Conservation (phyloP, 2,329 filamentous ascomycete genomes). For the Pseudocercospora fuligena region DNA sequence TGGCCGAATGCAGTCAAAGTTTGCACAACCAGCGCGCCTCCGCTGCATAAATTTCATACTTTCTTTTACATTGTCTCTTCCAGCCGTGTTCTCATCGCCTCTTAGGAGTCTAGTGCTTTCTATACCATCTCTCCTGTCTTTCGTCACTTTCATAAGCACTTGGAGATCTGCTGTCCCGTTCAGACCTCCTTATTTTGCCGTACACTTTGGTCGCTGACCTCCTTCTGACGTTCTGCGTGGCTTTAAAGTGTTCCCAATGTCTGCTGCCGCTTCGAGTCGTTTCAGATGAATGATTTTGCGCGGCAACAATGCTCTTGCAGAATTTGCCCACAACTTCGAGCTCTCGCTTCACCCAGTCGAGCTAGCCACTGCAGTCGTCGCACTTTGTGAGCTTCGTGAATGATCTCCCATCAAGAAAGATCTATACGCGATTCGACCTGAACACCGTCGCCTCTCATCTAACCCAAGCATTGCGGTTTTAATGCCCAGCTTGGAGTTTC, state of each 20-base stretch:
- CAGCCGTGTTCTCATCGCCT: constrained; percentile 1
- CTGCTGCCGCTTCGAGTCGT: background rate
- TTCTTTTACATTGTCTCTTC: background rate
- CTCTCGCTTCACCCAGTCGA: background rate
- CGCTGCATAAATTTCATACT: background rate
- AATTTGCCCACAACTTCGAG: too few relatives aligned
- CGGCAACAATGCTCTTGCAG: too few relatives aligned
- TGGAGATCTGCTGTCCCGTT: background rate
- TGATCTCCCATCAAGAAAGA: background rate
- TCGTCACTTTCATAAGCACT: constrained; percentile 2
- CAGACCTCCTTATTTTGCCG: background rate
- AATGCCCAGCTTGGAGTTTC: constrained; percentile 9
- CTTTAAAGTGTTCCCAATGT: background rate
- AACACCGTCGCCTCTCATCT: background rate
- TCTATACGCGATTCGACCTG: background rate
- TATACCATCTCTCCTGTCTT: background rate
- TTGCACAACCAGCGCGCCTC: background rate
- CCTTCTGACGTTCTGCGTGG: background rate
- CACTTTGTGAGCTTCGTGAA: background rate
- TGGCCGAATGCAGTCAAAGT: too few relatives aligned
- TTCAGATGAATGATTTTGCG: background rate
- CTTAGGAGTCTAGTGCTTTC: background rate
- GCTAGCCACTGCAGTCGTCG: background rate
- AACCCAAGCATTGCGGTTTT: constrained; percentile 10
- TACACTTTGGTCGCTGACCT: background rate